phyloP scores from a whole-genome alignment of 768 basidiomycete species.

The Mycena galopus region DNA sequence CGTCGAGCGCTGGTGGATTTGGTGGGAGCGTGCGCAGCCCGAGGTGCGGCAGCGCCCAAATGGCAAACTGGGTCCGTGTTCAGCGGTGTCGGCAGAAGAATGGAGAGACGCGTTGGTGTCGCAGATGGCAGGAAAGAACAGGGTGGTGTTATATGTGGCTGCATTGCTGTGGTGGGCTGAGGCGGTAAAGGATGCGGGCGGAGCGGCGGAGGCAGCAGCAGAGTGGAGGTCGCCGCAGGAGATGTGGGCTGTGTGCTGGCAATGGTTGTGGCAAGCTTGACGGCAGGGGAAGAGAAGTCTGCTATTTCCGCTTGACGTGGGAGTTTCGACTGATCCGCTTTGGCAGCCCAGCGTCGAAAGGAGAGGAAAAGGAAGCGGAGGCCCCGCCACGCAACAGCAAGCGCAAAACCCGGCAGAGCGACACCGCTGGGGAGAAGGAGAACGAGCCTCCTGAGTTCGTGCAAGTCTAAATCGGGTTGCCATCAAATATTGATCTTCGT shows the following conservation, averaged over 20 bases:
- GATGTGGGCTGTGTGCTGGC: not conserved
- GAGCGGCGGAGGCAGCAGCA: no score
- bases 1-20: no score
- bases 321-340: not conserved
- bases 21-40: no score
- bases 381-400: no score
- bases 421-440: not conserved
- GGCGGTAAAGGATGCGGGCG: not conserved
- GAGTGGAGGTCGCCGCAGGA: no score
- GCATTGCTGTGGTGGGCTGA: constrained; percentile 22
- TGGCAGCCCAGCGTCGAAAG: no score
- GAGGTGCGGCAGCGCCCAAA: no score
- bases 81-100: not conserved
- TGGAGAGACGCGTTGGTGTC: constrained; percentile 1
- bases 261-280: not conserved
- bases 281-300: not conserved
- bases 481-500: not conserved
- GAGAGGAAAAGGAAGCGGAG: no score
- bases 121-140: not conserved
- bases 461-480: not conserved
- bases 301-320: not conserved
- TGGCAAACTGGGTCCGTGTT: no score
- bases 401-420: no score
- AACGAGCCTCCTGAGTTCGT: not conserved
- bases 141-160: constrained; percentile 1